Evolutionary conservation across 306 rosid genomes (phyloP).

Genomic region (Cicer yamashitae): DNA sequence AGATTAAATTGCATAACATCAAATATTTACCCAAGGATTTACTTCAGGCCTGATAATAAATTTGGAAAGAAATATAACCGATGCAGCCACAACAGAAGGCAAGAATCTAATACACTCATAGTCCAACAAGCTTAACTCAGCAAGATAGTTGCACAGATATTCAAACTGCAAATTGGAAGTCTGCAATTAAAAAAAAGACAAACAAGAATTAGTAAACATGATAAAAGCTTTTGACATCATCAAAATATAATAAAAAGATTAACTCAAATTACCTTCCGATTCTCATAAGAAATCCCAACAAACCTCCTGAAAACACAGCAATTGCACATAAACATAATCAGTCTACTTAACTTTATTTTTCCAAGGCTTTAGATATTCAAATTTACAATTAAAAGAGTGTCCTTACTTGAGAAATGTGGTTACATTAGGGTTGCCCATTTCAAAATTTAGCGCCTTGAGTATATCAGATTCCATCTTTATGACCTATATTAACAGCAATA

Average conservation of each 20-base stretch:
- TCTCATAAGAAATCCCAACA: conserved; percentile 46
- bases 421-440: conserved; percentile 77
- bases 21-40: conserved; percentile 80
- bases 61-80: conserved; percentile 71
- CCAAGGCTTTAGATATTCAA: neutral
- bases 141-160: conserved; percentile 69
- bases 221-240: neutral
- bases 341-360: neutral
- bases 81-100: conserved; percentile 84
- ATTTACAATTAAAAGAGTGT: neutral
- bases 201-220: conserved; percentile 26
- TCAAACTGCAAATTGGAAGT: conserved; percentile 58
- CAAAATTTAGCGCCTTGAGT: conserved; percentile 68
- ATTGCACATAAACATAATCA: neutral
- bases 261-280: conserved; percentile 52
- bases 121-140: conserved; percentile 80
- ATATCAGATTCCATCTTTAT: conserved; percentile 80
- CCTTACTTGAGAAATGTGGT: conserved; percentile 70
- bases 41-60: conserved; percentile 58
- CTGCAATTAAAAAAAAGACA: conserved; percentile 49
- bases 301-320: conserved; percentile 50
- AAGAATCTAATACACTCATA: conserved; percentile 64
- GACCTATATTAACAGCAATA: conserved; percentile 51
- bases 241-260: neutral
- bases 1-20: neutral